Base-by-base conservation (phyloP, 768 basidiomycete species). In the Tylopilus cervinicoccineus region DNA sequence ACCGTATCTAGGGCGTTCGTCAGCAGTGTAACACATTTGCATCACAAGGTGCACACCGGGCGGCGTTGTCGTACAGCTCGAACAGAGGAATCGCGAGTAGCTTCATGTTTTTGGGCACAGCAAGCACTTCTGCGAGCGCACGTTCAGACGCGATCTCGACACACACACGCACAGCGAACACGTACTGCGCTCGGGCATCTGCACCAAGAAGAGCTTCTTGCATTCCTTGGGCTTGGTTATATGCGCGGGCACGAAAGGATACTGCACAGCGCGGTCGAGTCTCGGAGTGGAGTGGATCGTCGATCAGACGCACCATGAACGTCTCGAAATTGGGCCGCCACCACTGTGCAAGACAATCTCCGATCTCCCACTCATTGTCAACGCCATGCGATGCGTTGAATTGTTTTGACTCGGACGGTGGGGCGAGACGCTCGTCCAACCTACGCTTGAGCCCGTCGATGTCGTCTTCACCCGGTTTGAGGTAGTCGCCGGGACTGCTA, bases 91-190 rank as follows among this genome's bases (percentile, higher is more conserved):
- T 92, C 16, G 94, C 95, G 34, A 95, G 82, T 8, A 99, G 80
- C 65, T 98, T 98, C 95, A 98, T 97, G 68, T 99, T 99, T 71
- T 90, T 91, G 0, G 96, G 96, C 4, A 99, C 94, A 0, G 93
- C 92, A 9, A 99, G 83, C 14, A 95, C 89, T 67, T 96, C 95
- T 97, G 67, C 19, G 48, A 32, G 29, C 23, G 24, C 31, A 50
- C 1, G 27, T 55, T 33, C 10, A 45, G 32, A 28, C 14, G 16
- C 2, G 2, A 4, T 20, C 26, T 16, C 12, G 20, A 47, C 8
- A 10, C 19, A 8, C 8, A 10, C 8, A 10, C 19, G 7, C 8
- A 10, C 1, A 3, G 13, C 2, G 10, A 20, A 19, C 10, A 79
- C 89, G 61, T 51, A 95, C 95, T 95, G 52, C 83, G 79, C 65